phyloP scores from a whole-genome alignment of 441 rosid species.

The Geranium incanum region DNA sequence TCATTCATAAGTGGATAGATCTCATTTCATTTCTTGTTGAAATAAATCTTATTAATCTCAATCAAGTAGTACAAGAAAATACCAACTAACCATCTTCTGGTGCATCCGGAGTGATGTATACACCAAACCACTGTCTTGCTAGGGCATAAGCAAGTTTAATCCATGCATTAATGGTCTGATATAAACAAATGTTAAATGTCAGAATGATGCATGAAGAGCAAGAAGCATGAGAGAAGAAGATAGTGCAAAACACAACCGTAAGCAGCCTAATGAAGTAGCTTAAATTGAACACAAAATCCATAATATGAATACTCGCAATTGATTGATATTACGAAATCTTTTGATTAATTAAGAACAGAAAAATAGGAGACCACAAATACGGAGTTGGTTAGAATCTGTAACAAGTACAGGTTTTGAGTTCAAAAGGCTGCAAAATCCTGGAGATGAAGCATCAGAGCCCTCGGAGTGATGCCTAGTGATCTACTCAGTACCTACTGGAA shows the following conservation, averaged over 20 bases:
- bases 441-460: not conserved
- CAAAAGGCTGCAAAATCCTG: not conserved
- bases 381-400: too few species aligned
- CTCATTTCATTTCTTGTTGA: not conserved
- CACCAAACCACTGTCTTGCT: slow-evolving; percentile 99
- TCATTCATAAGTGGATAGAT: not conserved
- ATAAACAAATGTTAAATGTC: slow-evolving; percentile 26
- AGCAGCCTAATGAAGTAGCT: not conserved
- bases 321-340: too few species aligned
- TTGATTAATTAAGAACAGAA: too few species aligned
- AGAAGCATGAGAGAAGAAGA: slow-evolving; percentile 9
- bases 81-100: slow-evolving; percentile 74
- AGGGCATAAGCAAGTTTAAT: slow-evolving; percentile 84
- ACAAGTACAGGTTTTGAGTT: not conserved
- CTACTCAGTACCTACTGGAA: not conserved
- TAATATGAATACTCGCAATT: not conserved
- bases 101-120: slow-evolving; percentile 68
- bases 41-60: not conserved
- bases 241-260: not conserved
- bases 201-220: slow-evolving; percentile 20
- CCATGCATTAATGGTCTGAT: slow-evolving; percentile 85
- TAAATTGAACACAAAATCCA: not conserved
- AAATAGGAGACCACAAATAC: too few species aligned
- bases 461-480: not conserved
- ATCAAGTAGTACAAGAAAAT: slow-evolving; percentile 16